Base-by-base conservation (phyloP, 2,329 filamentous ascomycete species). In the Chrysoporthe puriensis region DNA sequence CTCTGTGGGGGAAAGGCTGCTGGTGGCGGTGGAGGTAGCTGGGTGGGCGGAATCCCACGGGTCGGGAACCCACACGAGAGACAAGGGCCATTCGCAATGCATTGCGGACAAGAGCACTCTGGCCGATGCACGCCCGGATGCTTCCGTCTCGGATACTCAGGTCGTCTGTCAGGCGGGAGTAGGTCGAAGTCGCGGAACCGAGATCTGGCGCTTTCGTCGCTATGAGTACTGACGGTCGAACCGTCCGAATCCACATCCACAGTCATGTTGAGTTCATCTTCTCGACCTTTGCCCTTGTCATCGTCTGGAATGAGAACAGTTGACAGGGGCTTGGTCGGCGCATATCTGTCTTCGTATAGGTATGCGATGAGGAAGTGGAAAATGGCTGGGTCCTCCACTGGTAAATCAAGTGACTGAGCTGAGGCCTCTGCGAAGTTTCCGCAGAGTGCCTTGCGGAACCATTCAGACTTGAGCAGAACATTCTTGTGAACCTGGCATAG, bases 311-410 rank as follows among this genome's bases (percentile, higher is more conserved):
- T 71, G 42, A 84, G 73, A 2, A 77, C 81, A 36, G 78, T 77
- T 3, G 81, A 77, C 44, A 78, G 75, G n/a, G 82, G 75, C 69
- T 75, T 80, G 66, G 84, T 82, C 46, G 83, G 83, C 3, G 79
- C 76, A 70, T 81, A 85, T 65, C 75, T 79, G 26, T 77, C 79
- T 70, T 85, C 83, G 70, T 85, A 85, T 14, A 85, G 74, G 62
- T 80, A 85, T n/a, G 82, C 81, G 46, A 86, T 75, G 54, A 86
- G 73, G 69, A 85, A 84, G 67, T 84, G 82, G 69, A 86, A 86
- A 59, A 84, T 79, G 64, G 80, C 79, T 3, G 84, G 82, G 70
- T 85, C 79, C 68, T 86, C 84, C 67, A 85, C 83, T 0, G 82
- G 83, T 1, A 86, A 74, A 71, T 83, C 78, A 63, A 86, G 79